A percentile compares a stretch with the other conserved stretches of the same genome.
Evolutionary conservation across 2,329 filamentous ascomycete genomes (phyloP).

Genomic region (Apiospora marii): DNA sequence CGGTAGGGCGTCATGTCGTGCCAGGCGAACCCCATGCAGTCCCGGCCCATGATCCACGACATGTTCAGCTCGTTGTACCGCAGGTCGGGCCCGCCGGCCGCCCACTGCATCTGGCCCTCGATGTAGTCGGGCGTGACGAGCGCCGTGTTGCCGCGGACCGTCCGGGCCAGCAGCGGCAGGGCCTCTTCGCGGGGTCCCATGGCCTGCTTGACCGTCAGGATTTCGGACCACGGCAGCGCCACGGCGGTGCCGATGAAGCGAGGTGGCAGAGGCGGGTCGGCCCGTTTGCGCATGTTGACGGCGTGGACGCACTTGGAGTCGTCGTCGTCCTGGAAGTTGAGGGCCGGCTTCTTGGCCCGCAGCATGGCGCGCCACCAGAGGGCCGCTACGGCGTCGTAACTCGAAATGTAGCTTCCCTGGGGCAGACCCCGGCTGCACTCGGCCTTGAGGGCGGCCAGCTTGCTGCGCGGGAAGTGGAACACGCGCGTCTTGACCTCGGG

Average conservation of each 20-base stretch:
- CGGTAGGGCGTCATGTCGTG: slow-evolving; percentile 21
- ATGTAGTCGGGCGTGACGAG: slow-evolving; percentile 13
- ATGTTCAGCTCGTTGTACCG: slow-evolving; percentile 22
- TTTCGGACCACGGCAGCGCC: background rate
- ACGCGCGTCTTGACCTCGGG: slow-evolving; percentile 23
- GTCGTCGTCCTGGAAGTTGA: background rate
- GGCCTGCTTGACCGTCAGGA: background rate
- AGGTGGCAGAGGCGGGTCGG: background rate
- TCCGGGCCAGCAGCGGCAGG: slow-evolving; percentile 22
- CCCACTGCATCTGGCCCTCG: slow-evolving; percentile 18
- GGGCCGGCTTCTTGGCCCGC: background rate
- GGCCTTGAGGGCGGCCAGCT: slow-evolving; percentile 15
- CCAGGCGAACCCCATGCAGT: slow-evolving; percentile 24
- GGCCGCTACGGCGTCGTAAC: slow-evolving; percentile 23
- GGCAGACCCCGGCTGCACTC: slow-evolving; percentile 12
- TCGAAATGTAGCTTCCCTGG: background rate
- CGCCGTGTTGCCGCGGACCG: slow-evolving; percentile 3
- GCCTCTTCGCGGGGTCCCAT: background rate
- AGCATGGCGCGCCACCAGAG: slow-evolving; percentile 22
- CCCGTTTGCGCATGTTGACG: background rate
- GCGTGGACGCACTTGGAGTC: background rate
- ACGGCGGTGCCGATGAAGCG: slow-evolving; percentile 1
- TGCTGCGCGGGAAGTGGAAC: slow-evolving; percentile 19
- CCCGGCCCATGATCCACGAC: slow-evolving; percentile 8
- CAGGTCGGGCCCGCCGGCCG: slow-evolving; percentile 10